These are phyloP conservation scores for Omphalotus guepiniiformis DNA, from an alignment of 768 basidiomycete species.

Conservation along the genomic window DNA sequence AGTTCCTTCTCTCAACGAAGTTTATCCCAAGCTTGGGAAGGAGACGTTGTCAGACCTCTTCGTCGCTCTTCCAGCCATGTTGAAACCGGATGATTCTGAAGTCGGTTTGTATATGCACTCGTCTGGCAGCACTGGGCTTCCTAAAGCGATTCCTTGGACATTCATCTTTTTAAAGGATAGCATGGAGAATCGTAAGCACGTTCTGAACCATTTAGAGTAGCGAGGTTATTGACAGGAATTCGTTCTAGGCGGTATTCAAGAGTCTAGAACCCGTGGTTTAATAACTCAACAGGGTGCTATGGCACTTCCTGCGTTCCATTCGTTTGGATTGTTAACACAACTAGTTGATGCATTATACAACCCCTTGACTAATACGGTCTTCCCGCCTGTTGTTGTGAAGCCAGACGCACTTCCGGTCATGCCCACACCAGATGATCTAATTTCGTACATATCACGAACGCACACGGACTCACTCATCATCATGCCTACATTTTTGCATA, in stretches of 20 bases:
- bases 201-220: not conserved
- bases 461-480: slow-evolving; percentile 19
- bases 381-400: slow-evolving; percentile 22
- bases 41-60: slow-evolving; percentile 11
- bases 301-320: slow-evolving; percentile 30
- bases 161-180: slow-evolving; percentile 19
- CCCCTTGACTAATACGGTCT: slow-evolving; percentile 16
- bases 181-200: slow-evolving; percentile 20
- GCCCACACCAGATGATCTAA: slow-evolving; percentile 31
- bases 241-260: not conserved
- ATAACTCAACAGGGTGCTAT: slow-evolving; percentile 18
- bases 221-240: not conserved
- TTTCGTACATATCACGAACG: slow-evolving; percentile 20
- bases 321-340: slow-evolving; percentile 22
- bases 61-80: not conserved
- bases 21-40: slow-evolving; percentile 22
- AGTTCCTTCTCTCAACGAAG: slow-evolving; percentile 3
- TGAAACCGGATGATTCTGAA: slow-evolving; percentile 13
- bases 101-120: slow-evolving; percentile 31
- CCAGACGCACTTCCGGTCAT: slow-evolving; percentile 22
- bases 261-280: slow-evolving; percentile 6
- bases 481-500: slow-evolving; percentile 27
- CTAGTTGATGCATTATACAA: slow-evolving; percentile 22
- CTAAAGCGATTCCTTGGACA: slow-evolving; percentile 30
- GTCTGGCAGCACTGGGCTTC: slow-evolving; percentile 37